Evolutionary conservation across 257 asterid genomes (phyloP).

Genomic region (Nemophila menziesii): DNA sequence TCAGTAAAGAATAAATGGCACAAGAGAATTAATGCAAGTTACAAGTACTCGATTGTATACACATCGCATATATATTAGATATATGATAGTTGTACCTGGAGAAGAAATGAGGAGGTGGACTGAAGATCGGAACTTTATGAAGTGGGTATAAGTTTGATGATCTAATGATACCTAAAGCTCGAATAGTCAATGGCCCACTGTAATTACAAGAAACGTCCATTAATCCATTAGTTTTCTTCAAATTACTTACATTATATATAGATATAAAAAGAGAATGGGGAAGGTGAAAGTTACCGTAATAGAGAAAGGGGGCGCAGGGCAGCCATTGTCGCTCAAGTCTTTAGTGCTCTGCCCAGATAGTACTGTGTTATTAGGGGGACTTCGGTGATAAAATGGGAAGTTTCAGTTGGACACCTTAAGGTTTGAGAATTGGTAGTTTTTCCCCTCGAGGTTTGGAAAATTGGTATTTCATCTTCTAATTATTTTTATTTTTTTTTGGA

Average conservation of each 20-base stretch:
- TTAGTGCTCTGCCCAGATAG: not conserved
- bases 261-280: not conserved
- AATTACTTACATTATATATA: not conserved
- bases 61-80: not conserved
- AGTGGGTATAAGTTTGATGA: conserved; percentile 23
- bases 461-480: too few relatives aligned
- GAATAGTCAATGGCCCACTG: conserved; percentile 38
- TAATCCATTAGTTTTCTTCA: not conserved
- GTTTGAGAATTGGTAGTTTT: too few relatives aligned
- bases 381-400: not conserved
- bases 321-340: conserved; percentile 14
- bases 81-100: conserved; percentile 30
- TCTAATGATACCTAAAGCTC: conserved; percentile 32
- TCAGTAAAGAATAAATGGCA: not conserved
- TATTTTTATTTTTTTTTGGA: too few relatives aligned
- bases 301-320: conserved; percentile 33
- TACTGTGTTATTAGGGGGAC: not conserved
- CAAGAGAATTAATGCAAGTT: not conserved
- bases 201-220: conserved; percentile 14
- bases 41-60: not conserved
- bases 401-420: not conserved
- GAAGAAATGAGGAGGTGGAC: conserved; percentile 28
- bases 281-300: conserved; percentile 31
- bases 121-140: conserved; percentile 13
- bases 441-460: too few relatives aligned